Conservation (phyloP, 352 stramenopile genomes). For the Saprolegnia parasitica region DNA sequence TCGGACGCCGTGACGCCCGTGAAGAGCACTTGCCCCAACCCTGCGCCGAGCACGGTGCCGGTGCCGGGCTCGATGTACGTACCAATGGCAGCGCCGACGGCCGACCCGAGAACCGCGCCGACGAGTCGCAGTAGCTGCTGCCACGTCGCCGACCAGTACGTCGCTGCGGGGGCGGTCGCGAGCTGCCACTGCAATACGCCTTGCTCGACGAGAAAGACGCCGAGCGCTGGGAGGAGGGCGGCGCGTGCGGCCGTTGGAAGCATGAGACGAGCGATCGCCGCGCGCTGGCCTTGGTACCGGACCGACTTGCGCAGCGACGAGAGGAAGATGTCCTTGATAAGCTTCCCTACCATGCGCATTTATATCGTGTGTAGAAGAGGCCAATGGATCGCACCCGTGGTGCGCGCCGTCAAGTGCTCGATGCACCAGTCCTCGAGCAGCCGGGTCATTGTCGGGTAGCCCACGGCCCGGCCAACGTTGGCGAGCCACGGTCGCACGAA, state of each 20-base stretch:
- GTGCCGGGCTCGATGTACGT: conserved; percentile 3
- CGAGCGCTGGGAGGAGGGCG: conserved; percentile 1
- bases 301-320: conserved; percentile 23
- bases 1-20: neutral
- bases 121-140: neutral
- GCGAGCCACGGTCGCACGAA: conserved; percentile 4
- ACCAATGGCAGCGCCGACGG: conserved; percentile 15
- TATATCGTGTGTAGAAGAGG: neutral
- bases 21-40: neutral
- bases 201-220: conserved; percentile 23
- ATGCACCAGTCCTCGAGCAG: conserved; percentile 12
- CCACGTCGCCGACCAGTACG: neutral
- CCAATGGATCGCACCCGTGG: neutral
- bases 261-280: conserved; percentile 4
- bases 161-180: neutral
- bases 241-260: conserved; percentile 10
- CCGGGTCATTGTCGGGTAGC: conserved; percentile 21
- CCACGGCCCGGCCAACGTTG: conserved; percentile 13
- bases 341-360: neutral
- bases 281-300: neutral
- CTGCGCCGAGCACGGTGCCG: neutral
- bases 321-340: conserved; percentile 22
- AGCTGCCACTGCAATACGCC: conserved; percentile 3
- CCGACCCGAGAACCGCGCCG: neutral
- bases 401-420: neutral